A percentile compares a stretch with the other conserved stretches of the same genome.
These are phyloP conservation scores for Claviceps sp. DNA, from an alignment of 2,329 filamentous ascomycete species.

Conservation along the genomic window DNA sequence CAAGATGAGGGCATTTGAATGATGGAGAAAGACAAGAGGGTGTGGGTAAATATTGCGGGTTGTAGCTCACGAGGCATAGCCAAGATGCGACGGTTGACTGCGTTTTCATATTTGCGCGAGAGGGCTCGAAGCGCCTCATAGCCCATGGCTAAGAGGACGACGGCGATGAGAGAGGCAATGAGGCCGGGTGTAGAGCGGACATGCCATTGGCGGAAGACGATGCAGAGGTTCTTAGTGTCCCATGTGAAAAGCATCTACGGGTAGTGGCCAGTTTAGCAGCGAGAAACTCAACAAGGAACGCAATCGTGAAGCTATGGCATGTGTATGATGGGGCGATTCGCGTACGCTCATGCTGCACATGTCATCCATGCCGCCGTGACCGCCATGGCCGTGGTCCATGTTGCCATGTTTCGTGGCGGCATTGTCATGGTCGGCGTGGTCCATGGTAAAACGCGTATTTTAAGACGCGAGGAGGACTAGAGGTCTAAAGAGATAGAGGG, in stretches of 20 bases:
- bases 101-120: constrained; percentile 62
- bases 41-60: background rate
- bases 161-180: constrained; percentile 66
- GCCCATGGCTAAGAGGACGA: constrained; percentile 74
- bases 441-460: constrained; percentile 3
- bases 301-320: background rate
- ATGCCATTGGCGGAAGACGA: constrained; percentile 88
- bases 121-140: constrained; percentile 79
- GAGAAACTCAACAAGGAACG: background rate
- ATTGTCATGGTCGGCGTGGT: constrained; percentile 17
- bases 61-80: constrained; percentile 38
- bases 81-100: constrained; percentile 33
- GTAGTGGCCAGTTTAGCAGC: background rate
- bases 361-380: constrained; percentile 39
- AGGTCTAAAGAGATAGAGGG: background rate
- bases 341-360: constrained; percentile 84
- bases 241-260: constrained; percentile 93
- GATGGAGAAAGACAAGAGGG: background rate
- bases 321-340: background rate
- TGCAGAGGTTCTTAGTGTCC: constrained; percentile 87
- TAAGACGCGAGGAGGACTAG: background rate
- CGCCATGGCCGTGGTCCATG: constrained; percentile 26
- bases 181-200: constrained; percentile 62
- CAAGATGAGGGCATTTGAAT: background rate
- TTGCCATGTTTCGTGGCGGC: constrained; percentile 18